Evolutionary conservation across 2,329 filamentous ascomycete species (phyloP), one percentile per base, ranked within the genome.

Genomic region (Epichloe bromicola): DNA sequence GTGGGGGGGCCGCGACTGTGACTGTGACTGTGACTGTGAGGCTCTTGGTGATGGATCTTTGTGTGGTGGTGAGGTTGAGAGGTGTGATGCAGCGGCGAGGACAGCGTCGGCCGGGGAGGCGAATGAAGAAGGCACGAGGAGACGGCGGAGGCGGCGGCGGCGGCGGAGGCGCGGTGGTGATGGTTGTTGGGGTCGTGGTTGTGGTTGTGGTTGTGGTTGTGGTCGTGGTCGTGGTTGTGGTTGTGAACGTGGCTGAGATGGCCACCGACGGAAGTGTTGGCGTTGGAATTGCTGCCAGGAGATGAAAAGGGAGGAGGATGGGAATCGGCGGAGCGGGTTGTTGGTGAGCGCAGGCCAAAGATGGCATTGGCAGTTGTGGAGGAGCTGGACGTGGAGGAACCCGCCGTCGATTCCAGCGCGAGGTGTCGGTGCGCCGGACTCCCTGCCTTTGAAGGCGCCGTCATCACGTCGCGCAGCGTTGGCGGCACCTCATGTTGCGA

Each of bases 311-410:
- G 58, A 59, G 60, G 56, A 49, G 61, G 56, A 55, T 63, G 64
- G 49, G 67, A 71, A 56, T 73, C 70, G 56, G 67, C 52, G 49
- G 51, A 42, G 48, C 45, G 44, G 51, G 72, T 71, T 55, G 73
- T 73, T 54, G 74, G 73, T 53, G 74, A 76, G 61, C 73, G 70
- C 63, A 75, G 64, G 61, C 65, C 71, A 63, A 76, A 75, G 64
- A 63, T 63, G 53, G 43, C 43, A 37, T 17, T 46, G 46, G 51
- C 42, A n/a, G 20, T 43, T 23, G 50, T 48, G n/a, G 42, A 26
- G 39, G 48, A 40, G 49, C 40, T 48, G 38, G 49, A 30, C 42
- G 34, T 37, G 40, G 17, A 43, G 15, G 41, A 41, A n/a, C 6
- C 20, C 37, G 37, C n/a, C 34, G 20, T 26, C n/a, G 49, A 50